Percentiles rank a stretch among this genome's conserved stretches.
Conservation (phyloP, 345 rosid genomes). For the Leavenworthia alabamica region DNA sequence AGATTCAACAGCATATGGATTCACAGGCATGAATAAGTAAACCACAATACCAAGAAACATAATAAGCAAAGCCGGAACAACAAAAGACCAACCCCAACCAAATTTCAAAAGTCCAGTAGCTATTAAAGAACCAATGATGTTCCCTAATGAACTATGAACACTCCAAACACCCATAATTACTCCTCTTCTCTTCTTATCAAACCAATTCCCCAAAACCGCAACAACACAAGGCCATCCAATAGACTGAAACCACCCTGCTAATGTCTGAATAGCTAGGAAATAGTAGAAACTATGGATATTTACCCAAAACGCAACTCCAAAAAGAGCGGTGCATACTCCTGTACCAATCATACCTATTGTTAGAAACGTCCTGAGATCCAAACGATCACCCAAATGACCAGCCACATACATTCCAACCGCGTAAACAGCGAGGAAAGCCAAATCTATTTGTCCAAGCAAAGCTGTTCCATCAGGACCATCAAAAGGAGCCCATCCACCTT, state of each 20-base stretch:
- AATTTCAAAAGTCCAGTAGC: conserved; percentile 65
- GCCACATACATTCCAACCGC: conserved; percentile 82
- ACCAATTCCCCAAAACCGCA: conserved; percentile 93
- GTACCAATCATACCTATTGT: conserved; percentile 84
- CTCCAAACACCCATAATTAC: conserved; percentile 94
- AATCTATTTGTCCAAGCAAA: conserved; percentile 70
- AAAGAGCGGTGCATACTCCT: conserved; percentile 67
- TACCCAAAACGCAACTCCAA: conserved; percentile 79
- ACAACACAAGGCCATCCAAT: conserved; percentile 99
- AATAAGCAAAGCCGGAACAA: conserved; percentile 65
- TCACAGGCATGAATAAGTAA: conserved; percentile 61
- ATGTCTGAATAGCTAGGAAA: conserved; percentile 52
- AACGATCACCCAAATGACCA: conserved; percentile 84
- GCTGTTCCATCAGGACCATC: conserved; percentile 61
- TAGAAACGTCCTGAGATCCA: conserved; percentile 63
- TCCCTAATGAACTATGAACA: conserved; percentile 91
- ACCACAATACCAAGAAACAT: conserved; percentile 55
- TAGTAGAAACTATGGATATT: conserved; percentile 62
- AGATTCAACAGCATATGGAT: conserved; percentile 61
- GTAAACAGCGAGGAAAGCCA: conserved; percentile 70
- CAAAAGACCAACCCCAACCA: conserved; percentile 98
- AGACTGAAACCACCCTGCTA: conserved; percentile 85
- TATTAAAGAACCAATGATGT: conserved; percentile 71
- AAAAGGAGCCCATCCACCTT: conserved; percentile 87
- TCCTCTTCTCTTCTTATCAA: conserved; percentile 83